Conservation (phyloP, 371 early-diverging fungal genomes). For the Blakeslea trispora region DNA sequence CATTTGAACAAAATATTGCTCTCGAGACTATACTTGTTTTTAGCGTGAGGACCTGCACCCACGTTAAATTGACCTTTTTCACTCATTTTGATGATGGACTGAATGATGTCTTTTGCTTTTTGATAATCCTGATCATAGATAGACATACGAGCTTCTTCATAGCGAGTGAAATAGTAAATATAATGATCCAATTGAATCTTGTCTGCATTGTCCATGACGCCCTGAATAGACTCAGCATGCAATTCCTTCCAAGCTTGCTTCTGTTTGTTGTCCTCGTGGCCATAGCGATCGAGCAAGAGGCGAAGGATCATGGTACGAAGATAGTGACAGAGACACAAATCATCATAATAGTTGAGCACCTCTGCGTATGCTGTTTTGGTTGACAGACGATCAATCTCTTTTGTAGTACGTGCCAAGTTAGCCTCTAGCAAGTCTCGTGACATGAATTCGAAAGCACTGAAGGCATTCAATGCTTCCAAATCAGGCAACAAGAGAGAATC, state of each 20-base stretch:
- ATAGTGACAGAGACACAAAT: slow-evolving; percentile 65
- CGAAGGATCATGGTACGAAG: slow-evolving; percentile 48
- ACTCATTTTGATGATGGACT: slow-evolving; percentile 38
- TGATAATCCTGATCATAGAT: slow-evolving; percentile 45
- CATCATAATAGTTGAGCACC: slow-evolving; percentile 51
- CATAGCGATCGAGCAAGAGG: slow-evolving; percentile 15
- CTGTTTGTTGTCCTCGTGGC: neutral
- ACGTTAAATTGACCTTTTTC: slow-evolving; percentile 45
- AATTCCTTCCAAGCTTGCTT: slow-evolving; percentile 9
- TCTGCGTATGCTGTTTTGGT: slow-evolving; percentile 34
- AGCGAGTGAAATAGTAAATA: slow-evolving; percentile 61
- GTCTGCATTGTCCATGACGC: slow-evolving; percentile 33
- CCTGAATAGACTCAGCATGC: slow-evolving; percentile 26
- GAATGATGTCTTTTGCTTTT: slow-evolving; percentile 48
- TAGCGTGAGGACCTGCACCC: slow-evolving; percentile 46
- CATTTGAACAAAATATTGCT: slow-evolving; percentile 48
- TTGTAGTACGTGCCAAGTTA: slow-evolving; percentile 48
- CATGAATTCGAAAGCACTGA: slow-evolving; percentile 65
- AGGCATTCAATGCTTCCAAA: slow-evolving; percentile 70
- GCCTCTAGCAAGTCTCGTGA: slow-evolving; percentile 42
- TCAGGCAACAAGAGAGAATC: slow-evolving; percentile 64
- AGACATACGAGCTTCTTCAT: slow-evolving; percentile 57
- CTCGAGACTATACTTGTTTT: slow-evolving; percentile 52
- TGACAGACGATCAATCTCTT: slow-evolving; percentile 31
- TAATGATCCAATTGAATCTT: slow-evolving; percentile 64